Evolutionary conservation across 2,329 filamentous ascomycete species (phyloP).

Genomic region (Endothia cerciana): DNA sequence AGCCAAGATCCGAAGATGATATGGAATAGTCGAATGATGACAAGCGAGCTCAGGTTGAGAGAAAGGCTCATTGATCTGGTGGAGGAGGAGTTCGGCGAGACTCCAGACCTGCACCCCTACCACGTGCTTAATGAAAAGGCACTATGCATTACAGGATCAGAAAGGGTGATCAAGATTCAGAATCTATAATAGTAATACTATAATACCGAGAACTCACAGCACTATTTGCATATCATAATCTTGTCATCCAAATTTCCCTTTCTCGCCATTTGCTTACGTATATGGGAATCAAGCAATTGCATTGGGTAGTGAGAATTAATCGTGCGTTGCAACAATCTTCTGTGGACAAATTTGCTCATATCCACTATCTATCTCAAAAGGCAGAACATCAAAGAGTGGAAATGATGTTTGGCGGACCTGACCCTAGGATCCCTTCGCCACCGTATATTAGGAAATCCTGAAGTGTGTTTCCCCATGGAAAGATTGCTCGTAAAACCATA

Average conservation of each 20-base stretch:
- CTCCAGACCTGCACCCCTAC: conserved; percentile 4
- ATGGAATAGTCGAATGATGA: conserved; percentile 7
- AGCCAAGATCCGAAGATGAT: conserved; percentile 12
- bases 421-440: too few relatives aligned
- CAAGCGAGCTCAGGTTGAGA: conserved; percentile 3
- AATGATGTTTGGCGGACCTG: too few relatives aligned
- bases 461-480: neutral
- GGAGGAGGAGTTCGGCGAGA: conserved; percentile 11
- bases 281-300: too few relatives aligned
- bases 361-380: too few relatives aligned
- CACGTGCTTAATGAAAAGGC: conserved; percentile 16
- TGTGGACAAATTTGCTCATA: too few relatives aligned
- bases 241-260: neutral
- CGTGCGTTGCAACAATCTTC: too few relatives aligned
- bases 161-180: neutral
- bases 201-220: neutral
- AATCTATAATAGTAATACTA: conserved; percentile 4
- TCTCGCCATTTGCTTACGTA: too few relatives aligned
- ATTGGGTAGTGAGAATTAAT: too few relatives aligned
- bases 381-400: too few relatives aligned
- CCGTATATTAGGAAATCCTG: neutral
- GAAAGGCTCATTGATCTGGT: conserved; percentile 6
- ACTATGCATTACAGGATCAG: conserved; percentile 2
- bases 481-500: neutral
- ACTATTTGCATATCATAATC: neutral